These are phyloP conservation scores for Fusarium abutilonis DNA, from an alignment of 2,329 filamentous ascomycete species.

Conservation along the genomic window DNA sequence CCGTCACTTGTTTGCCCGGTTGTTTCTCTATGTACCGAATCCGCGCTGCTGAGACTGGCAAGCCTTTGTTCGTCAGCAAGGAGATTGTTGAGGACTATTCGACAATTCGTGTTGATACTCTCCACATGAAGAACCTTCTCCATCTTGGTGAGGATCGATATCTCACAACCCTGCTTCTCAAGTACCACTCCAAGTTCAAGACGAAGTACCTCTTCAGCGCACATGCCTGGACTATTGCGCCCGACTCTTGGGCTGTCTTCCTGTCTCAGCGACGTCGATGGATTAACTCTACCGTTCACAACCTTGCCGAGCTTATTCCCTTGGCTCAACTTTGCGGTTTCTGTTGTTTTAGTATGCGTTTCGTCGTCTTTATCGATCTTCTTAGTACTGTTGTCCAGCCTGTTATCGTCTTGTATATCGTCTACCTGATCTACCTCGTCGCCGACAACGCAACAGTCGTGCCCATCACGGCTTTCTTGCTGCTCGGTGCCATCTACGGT, in stretches of 20 bases:
- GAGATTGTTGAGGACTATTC: conserved; percentile 90
- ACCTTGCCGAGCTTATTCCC: conserved; percentile 93
- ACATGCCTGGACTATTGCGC: conserved; percentile 96
- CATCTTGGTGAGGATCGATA: conserved; percentile 98
- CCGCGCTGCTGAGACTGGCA: conserved; percentile 90
- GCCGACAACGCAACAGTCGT: conserved; percentile 69
- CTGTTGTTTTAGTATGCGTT: conserved; percentile 99
- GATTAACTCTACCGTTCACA: conserved; percentile 99
- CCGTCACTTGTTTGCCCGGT: conserved; percentile 95
- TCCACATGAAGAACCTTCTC: conserved; percentile 98
- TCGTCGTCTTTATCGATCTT: conserved; percentile 94
- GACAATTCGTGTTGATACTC: conserved; percentile 93
- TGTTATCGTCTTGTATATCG: conserved; percentile 88
- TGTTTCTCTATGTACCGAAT: conserved; percentile 99
- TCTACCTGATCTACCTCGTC: conserved; percentile 85
- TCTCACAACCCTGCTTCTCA: conserved; percentile 91
- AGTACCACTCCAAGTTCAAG: conserved; percentile 93
- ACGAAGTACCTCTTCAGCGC: conserved; percentile 95
- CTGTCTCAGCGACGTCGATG: conserved; percentile 97
- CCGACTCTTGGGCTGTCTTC: conserved; percentile 93
- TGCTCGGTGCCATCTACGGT: conserved; percentile 96
- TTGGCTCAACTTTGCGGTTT: conserved; percentile 96
- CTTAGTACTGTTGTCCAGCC: conserved; percentile 92
- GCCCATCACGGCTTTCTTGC: conserved; percentile 86
- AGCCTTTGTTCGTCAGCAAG: conserved; percentile 93